phyloP scores from a whole-genome alignment of 306 rosid genomes.

The Castanea sativa region DNA sequence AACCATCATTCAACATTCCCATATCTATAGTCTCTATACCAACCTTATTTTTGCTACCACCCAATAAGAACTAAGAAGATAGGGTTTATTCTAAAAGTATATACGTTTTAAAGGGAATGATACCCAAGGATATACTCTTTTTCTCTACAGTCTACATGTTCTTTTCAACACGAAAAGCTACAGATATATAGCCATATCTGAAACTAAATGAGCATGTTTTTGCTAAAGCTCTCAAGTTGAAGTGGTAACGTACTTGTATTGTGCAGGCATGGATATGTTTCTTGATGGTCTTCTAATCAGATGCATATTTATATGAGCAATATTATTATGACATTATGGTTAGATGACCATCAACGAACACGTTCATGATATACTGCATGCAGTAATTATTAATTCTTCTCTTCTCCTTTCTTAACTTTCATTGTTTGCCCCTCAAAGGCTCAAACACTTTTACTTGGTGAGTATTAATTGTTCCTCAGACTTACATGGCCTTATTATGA shows the following conservation, averaged over 20 bases:
- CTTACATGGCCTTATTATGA: too few species aligned
- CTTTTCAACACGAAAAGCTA: neutral
- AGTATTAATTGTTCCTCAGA: too few species aligned
- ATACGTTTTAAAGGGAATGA: neutral
- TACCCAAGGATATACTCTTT: too few species aligned
- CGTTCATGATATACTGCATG: conserved; percentile 21
- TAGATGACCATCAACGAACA: conserved; percentile 41
- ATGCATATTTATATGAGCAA: neutral
- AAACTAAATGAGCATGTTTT: too few species aligned
- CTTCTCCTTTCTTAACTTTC: neutral
- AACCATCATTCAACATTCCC: too few species aligned
- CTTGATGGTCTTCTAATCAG: conserved; percentile 48
- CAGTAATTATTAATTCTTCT: neutral
- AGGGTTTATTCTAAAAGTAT: conserved; percentile 2
- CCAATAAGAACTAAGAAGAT: neutral
- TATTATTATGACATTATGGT: neutral
- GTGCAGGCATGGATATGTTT: conserved; percentile 29
- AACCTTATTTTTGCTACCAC: neutral
- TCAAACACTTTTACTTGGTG: too few species aligned
- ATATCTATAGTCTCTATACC: too few species aligned
- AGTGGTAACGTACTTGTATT: neutral
- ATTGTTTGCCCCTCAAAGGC: too few species aligned
- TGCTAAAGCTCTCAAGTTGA: neutral
- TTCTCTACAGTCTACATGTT: too few species aligned
- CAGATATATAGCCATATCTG: neutral